phyloP scores from a whole-genome alignment of 495 filamentous ascomycete genomes.

The Elaphomyces granulatus region DNA sequence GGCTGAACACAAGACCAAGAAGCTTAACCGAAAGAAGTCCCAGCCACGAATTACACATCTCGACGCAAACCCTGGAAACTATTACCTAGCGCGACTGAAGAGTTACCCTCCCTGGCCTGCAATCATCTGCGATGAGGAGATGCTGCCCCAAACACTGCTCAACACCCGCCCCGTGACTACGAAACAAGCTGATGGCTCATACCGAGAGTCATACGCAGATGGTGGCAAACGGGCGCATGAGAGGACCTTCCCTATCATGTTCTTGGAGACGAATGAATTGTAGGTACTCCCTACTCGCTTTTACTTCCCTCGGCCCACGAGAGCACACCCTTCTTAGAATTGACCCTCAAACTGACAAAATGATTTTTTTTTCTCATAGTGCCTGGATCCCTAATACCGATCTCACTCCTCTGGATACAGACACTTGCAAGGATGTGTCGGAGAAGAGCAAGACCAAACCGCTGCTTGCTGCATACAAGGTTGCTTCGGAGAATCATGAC shows the following conservation, averaged over 20 bases:
- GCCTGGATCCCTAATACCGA: slow-evolving; percentile 74
- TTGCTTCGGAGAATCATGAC: slow-evolving; percentile 57
- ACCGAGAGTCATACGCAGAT: slow-evolving; percentile 68
- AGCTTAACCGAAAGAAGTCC: slow-evolving; percentile 72
- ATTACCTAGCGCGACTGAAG: slow-evolving; percentile 75
- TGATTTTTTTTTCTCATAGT: slow-evolving; percentile 28
- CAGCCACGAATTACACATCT: slow-evolving; percentile 53
- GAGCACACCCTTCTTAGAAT: neutral
- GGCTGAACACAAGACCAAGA: slow-evolving; percentile 59
- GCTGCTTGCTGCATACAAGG: slow-evolving; percentile 53
- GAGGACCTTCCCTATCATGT: slow-evolving; percentile 86
- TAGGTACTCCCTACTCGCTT: slow-evolving; percentile 37
- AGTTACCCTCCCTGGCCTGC: slow-evolving; percentile 84
- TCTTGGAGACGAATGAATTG: slow-evolving; percentile 89
- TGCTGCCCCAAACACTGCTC: slow-evolving; percentile 62
- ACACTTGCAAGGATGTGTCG: slow-evolving; percentile 46
- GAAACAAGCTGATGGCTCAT: slow-evolving; percentile 61
- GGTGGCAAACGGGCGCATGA: slow-evolving; percentile 69
- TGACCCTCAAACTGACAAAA: slow-evolving; percentile 5
- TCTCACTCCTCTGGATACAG: slow-evolving; percentile 55
- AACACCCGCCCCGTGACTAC: slow-evolving; percentile 68
- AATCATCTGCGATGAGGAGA: slow-evolving; percentile 81
- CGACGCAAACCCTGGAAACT: slow-evolving; percentile 70
- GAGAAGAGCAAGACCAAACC: slow-evolving; percentile 61
- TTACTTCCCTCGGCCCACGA: no score